A percentile compares a stretch with the other conserved stretches of the same genome.
Evolutionary conservation across 176 grass and related monocot species (phyloP).

Genomic region (Aegilops bicornis): DNA sequence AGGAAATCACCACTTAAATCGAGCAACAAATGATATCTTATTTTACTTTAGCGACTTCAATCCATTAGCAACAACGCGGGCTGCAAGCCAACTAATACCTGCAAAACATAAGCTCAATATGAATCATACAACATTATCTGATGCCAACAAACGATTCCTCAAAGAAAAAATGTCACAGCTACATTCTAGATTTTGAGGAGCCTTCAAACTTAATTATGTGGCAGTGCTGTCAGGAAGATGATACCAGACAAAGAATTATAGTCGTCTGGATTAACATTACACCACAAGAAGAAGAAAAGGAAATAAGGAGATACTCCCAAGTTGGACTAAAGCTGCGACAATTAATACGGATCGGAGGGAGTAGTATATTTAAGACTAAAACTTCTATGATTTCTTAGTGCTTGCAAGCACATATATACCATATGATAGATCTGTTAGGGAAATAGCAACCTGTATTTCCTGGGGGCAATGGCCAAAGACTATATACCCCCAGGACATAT

Average conservation of each 20-base stretch:
- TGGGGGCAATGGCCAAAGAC: no score
- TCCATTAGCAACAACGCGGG: not conserved
- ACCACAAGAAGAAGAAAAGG: not conserved
- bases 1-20: not conserved
- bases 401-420: not conserved
- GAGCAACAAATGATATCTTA: not conserved
- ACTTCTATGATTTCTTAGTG: not conserved
- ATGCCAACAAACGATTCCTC: not conserved
- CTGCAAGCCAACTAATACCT: conserved; percentile 22
- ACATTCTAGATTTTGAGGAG: not conserved
- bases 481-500: no score
- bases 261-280: not conserved
- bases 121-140: not conserved
- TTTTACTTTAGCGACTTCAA: not conserved
- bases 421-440: not conserved
- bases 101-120: conserved; percentile 24
- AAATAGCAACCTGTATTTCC: no score
- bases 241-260: not conserved
- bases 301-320: not conserved
- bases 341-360: no score
- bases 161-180: not conserved
- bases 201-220: not conserved
- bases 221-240: not conserved
- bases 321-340: no score
- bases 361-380: not conserved